These are phyloP conservation scores for Teratosphaeria zuluensis DNA, from an alignment of 2,329 filamentous ascomycete genomes.

Conservation along the genomic window DNA sequence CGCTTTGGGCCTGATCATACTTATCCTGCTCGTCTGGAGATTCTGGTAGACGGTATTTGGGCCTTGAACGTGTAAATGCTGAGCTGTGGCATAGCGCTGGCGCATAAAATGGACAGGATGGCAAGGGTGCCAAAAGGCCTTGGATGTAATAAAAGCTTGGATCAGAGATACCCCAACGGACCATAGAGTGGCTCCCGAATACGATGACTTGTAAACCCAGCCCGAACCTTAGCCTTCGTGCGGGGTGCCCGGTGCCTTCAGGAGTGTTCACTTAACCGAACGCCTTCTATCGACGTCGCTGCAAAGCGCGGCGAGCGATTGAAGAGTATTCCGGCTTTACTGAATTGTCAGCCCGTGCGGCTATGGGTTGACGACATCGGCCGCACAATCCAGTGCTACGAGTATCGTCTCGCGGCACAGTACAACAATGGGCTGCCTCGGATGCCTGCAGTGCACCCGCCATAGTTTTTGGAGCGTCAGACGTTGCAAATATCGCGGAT, in stretches of 20 bases:
- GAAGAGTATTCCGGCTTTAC: neutral
- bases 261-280: neutral
- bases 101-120: neutral
- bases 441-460: no score
- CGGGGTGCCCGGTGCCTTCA: neutral
- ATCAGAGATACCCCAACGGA: neutral
- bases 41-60: slow-evolving; percentile 57
- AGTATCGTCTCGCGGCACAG: no score
- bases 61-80: neutral
- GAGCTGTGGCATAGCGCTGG: slow-evolving; percentile 9
- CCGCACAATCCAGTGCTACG: no score
- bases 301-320: neutral
- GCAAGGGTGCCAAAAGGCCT: neutral
- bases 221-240: neutral
- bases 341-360: neutral
- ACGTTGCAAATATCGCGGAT: no score
- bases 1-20: slow-evolving; percentile 67
- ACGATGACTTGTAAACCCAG: neutral
- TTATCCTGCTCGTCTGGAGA: slow-evolving; percentile 84
- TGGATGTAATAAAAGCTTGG: neutral
- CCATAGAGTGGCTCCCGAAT: neutral
- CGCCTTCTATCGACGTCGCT: neutral
- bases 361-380: no score
- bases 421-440: no score
- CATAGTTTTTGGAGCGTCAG: no score